Conservation (phyloP, 2,329 filamentous ascomycete genomes). For the Teratosphaeria zuluensis region DNA sequence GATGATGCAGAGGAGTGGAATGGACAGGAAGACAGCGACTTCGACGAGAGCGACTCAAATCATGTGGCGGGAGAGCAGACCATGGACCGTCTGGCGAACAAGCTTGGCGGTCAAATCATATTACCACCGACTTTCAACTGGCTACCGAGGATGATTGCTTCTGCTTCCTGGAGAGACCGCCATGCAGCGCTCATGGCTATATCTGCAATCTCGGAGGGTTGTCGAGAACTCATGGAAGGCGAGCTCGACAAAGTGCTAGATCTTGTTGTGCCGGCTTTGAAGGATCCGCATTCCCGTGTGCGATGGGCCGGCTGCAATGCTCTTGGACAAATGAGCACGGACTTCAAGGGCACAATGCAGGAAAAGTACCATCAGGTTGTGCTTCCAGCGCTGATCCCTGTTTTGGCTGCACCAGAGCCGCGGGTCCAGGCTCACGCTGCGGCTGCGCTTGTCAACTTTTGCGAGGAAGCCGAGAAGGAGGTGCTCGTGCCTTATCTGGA, state of each 20-base stretch:
- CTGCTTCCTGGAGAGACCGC: constrained; percentile 84
- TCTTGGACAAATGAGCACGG: constrained; percentile 98
- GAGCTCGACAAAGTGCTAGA: constrained; percentile 91
- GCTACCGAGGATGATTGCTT: constrained; percentile 96
- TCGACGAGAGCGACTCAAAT: constrained; percentile 93
- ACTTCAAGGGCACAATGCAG: constrained; percentile 97
- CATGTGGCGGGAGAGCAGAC: constrained; percentile 97
- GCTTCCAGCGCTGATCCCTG: constrained; percentile 82
- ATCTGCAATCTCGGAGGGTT: constrained; percentile 95
- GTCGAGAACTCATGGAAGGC: constrained; percentile 87
- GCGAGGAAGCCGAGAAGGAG: constrained; percentile 90
- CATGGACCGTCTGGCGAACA: constrained; percentile 96
- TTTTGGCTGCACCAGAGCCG: constrained; percentile 79
- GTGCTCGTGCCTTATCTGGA: constrained; percentile 90
- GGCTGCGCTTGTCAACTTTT: constrained; percentile 97
- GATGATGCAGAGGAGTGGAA: constrained; percentile 95
- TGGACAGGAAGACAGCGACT: constrained; percentile 82
- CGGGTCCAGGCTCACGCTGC: constrained; percentile 95
- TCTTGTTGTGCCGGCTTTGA: constrained; percentile 83
- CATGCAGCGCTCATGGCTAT: constrained; percentile 98
- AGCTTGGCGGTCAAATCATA: constrained; percentile 87
- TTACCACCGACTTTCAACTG: constrained; percentile 90
- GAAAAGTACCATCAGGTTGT: constrained; percentile 85
- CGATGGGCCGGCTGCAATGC: constrained; percentile 97
- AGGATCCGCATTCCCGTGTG: constrained; percentile 84